phyloP scores from a whole-genome alignment of 2,329 filamentous ascomycete genomes.

The Sclerotiophoma versabilis region DNA sequence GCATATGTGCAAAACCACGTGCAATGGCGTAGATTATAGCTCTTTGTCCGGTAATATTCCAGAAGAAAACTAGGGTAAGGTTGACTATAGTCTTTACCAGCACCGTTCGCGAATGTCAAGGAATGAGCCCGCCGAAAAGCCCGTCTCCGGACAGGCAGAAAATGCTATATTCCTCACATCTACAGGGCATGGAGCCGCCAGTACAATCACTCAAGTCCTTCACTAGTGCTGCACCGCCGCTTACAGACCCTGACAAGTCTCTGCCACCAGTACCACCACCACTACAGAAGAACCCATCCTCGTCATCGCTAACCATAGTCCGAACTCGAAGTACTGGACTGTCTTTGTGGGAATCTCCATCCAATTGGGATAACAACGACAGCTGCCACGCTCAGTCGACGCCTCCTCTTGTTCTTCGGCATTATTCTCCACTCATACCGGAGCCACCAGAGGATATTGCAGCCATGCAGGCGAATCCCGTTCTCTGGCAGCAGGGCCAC shows the following conservation, averaged over 20 bases:
- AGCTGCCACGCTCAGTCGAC: background rate
- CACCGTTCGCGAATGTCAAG: slow-evolving; percentile 30
- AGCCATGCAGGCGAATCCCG: slow-evolving; percentile 22
- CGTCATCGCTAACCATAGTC: slow-evolving; percentile 7
- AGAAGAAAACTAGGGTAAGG: slow-evolving; percentile 26
- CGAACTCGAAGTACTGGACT: slow-evolving; percentile 4
- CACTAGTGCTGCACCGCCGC: slow-evolving; percentile 31
- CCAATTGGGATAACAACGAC: slow-evolving; percentile 32
- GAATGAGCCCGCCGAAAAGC: slow-evolving; percentile 34
- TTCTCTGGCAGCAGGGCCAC: slow-evolving; percentile 13
- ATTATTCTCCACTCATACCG: slow-evolving; percentile 38
- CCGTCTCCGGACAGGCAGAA: slow-evolving; percentile 32
- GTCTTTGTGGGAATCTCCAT: slow-evolving; percentile 37
- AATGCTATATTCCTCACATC: slow-evolving; percentile 33
- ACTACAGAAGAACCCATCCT: slow-evolving; percentile 3
- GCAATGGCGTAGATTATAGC: slow-evolving; percentile 15
- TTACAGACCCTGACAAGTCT: slow-evolving; percentile 29
- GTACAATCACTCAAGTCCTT: slow-evolving; percentile 44
- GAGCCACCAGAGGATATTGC: slow-evolving; percentile 35
- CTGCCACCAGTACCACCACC: slow-evolving; percentile 32
- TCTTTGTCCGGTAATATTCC: slow-evolving; percentile 44
- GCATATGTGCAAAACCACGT: slow-evolving; percentile 31
- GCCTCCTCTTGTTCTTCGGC: background rate
- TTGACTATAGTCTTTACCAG: slow-evolving; percentile 10
- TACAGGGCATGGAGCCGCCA: slow-evolving; percentile 45